A percentile compares a stretch with the other conserved stretches of the same genome.
These are phyloP conservation scores for Rugosomyces carneus DNA, from an alignment of 1,284 basidiomycete species.

Conservation along the genomic window DNA sequence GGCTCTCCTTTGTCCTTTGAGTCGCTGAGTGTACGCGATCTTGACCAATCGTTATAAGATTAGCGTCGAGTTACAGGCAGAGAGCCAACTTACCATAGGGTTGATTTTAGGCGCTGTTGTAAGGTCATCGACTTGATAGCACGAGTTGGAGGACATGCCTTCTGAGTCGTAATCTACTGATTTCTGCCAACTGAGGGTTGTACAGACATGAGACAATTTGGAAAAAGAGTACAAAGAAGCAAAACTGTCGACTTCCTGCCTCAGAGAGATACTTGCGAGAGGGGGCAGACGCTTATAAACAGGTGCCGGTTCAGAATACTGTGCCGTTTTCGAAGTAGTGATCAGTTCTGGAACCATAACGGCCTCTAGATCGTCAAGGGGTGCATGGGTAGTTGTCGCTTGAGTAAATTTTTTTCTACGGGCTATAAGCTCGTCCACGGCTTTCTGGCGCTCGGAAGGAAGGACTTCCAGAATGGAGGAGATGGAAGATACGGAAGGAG, in stretches of 20 bases:
- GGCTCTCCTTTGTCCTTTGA: background rate
- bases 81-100: background rate
- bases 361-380: background rate
- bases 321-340: background rate
- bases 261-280: constrained; percentile 23
- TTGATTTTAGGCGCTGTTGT: background rate
- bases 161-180: background rate
- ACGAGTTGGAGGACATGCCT: background rate
- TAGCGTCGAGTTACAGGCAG: background rate
- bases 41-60: background rate
- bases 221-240: constrained; percentile 11
- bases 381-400: background rate
- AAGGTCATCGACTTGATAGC: background rate
- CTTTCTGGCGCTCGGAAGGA: constrained; percentile 33
- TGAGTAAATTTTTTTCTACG: constrained; percentile 2
- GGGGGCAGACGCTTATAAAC: constrained; percentile 17
- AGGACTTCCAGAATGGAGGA: constrained; percentile 41
- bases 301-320: constrained; percentile 3
- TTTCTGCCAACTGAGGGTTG: background rate
- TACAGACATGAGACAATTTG: constrained; percentile 9
- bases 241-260: constrained; percentile 15
- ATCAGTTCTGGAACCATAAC: background rate
- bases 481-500: constrained; percentile 48
- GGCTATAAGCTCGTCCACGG: constrained; percentile 30
- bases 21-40: background rate